phyloP scores from a whole-genome alignment of 768 basidiomycete genomes.

The Pluteus cervinus region DNA sequence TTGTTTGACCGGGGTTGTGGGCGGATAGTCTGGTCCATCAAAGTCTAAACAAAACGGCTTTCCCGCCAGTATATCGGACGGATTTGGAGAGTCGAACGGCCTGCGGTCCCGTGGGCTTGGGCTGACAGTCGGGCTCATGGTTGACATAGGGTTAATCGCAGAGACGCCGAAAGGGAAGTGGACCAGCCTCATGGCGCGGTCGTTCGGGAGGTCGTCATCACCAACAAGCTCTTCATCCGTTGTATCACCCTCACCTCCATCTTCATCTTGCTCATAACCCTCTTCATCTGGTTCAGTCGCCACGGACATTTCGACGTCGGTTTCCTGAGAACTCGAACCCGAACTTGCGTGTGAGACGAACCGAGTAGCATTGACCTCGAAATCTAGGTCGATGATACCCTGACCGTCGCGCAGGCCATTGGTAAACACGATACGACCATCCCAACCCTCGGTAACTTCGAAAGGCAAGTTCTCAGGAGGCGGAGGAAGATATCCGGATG shows the following conservation, averaged over 20 bases:
- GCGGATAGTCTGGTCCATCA: conserved; percentile 36
- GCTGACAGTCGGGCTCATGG: conserved; percentile 52
- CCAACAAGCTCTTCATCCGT: conserved; percentile 85
- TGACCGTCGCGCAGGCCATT: conserved; percentile 53
- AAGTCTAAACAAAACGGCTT: conserved; percentile 49
- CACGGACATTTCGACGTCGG: conserved; percentile 47
- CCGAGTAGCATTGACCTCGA: conserved; percentile 55
- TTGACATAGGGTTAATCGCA: conserved; percentile 72
- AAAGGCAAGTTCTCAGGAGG: conserved; percentile 42
- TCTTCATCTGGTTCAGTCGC: conserved; percentile 34
- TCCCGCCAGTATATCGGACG: conserved; percentile 65
- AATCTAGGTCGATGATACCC: conserved; percentile 62
- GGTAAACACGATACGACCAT: conserved; percentile 70
- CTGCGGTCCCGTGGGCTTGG: conserved; percentile 32
- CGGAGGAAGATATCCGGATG: conserved; percentile 20
- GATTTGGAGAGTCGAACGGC: conserved; percentile 42
- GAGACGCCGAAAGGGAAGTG: conserved; percentile 56
- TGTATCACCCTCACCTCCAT: conserved; percentile 63
- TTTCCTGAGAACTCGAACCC: conserved; percentile 39
- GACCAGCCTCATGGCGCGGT: conserved; percentile 70
- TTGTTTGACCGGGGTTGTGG: too few relatives aligned
- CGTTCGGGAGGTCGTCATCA: conserved; percentile 63
- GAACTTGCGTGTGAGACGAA: conserved; percentile 43
- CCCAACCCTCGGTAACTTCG: conserved; percentile 68
- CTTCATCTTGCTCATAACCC: conserved; percentile 41